phyloP scores from a whole-genome alignment of 2,329 filamentous ascomycete species.

The Emericellopsis atlantica region DNA sequence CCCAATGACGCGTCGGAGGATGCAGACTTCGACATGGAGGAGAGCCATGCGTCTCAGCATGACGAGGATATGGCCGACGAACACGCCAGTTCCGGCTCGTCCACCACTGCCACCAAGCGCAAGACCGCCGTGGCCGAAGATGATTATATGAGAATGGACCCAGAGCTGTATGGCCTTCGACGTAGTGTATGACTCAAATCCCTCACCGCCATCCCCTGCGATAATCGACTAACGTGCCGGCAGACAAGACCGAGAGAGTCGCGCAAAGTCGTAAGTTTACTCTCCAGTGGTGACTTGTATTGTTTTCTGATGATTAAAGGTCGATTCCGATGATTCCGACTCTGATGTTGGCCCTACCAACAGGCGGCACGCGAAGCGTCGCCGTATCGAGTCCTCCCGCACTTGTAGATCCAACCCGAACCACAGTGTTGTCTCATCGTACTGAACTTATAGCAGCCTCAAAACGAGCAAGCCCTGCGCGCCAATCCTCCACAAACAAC shows the following conservation, averaged over 20 bases:
- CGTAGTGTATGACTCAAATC: conserved; percentile 52
- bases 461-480: conserved; percentile 43
- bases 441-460: conserved; percentile 30
- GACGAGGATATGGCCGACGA: conserved; percentile 35
- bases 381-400: conserved; percentile 52
- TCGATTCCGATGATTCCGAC: conserved; percentile 51
- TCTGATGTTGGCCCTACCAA: conserved; percentile 52
- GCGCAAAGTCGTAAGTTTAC: conserved; percentile 38
- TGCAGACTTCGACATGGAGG: conserved; percentile 66
- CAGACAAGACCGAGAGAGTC: conserved; percentile 46
- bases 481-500: conserved; percentile 42
- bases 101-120: conserved; percentile 59
- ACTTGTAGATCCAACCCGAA: conserved; percentile 36
- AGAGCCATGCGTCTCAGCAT: conserved; percentile 32
- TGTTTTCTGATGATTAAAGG: conserved; percentile 14
- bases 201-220: background rate
- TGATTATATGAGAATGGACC: conserved; percentile 79
- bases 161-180: conserved; percentile 85
- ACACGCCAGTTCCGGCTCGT: conserved; percentile 59
- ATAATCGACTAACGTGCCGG: conserved; percentile 3
- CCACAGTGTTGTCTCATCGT: conserved; percentile 1
- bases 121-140: conserved; percentile 59
- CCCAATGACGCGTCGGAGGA: conserved; percentile 49
- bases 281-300: background rate
- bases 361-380: conserved; percentile 53